Conservation (phyloP, 768 basidiomycete species). For the Kwoniella mangroviensis region DNA sequence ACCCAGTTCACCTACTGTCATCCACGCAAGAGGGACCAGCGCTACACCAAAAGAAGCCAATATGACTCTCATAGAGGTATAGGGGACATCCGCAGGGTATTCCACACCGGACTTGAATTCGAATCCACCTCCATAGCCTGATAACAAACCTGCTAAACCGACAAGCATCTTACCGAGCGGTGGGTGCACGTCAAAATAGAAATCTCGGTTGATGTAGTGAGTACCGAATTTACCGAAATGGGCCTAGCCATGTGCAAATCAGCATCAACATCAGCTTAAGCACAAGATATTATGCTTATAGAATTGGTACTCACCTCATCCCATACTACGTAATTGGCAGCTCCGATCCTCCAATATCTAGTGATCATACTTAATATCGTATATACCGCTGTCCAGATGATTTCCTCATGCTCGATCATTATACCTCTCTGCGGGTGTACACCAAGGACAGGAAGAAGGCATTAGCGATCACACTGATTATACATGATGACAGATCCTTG, state of each 20-base stretch:
- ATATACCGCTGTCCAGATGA: conserved; percentile 67
- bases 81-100: conserved; percentile 85
- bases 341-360: conserved; percentile 89
- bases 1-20: conserved; percentile 89
- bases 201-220: conserved; percentile 96
- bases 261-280: not conserved
- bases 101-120: conserved; percentile 90
- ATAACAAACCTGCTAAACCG: conserved; percentile 83
- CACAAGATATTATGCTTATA: not conserved
- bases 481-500: not conserved
- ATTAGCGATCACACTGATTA: too few species aligned
- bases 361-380: conserved; percentile 94
- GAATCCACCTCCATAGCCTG: conserved; percentile 88
- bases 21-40: conserved; percentile 96
- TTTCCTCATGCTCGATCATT: conserved; percentile 55
- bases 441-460: too few species aligned
- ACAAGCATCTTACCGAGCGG: conserved; percentile 99
- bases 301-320: conserved; percentile 67
- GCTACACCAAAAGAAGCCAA: conserved; percentile 91
- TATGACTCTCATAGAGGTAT: conserved; percentile 92
- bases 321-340: conserved; percentile 86
- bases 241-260: conserved; percentile 60
- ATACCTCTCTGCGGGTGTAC: conserved; percentile 37
- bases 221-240: conserved; percentile 99
- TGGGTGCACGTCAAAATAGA: conserved; percentile 99